These are phyloP conservation scores for Epichloe sibirici DNA, from an alignment of 2,329 filamentous ascomycete species.

Conservation along the genomic window DNA sequence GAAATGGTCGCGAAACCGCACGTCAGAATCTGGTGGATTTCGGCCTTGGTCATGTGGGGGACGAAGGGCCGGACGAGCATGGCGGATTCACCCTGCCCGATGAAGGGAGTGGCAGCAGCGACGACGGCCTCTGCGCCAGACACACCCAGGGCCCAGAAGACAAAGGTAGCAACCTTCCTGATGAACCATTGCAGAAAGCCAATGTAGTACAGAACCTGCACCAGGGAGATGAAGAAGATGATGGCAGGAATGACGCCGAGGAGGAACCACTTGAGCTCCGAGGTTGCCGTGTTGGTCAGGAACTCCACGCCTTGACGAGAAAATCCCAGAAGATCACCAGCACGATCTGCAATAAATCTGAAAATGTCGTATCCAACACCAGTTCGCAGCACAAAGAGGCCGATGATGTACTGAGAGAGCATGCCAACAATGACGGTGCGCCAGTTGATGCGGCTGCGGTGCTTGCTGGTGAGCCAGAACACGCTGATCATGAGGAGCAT, in stretches of 20 bases:
- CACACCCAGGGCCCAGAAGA: conserved; percentile 81
- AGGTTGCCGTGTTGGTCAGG: conserved; percentile 37
- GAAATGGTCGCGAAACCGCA: conserved; percentile 89
- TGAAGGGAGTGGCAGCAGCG: conserved; percentile 83
- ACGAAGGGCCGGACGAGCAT: conserved; percentile 88
- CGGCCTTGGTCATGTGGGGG: conserved; percentile 70
- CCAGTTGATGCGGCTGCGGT: conserved; percentile 55
- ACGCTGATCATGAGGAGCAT: conserved; percentile 54
- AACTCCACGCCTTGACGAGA: conserved; percentile 63
- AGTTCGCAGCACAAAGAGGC: conserved; percentile 77
- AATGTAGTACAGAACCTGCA: conserved; percentile 73
- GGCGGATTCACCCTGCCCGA: conserved; percentile 85
- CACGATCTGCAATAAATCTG: conserved; percentile 69
- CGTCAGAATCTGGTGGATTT: conserved; percentile 86
- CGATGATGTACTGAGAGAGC: conserved; percentile 77
- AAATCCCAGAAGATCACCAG: conserved; percentile 63
- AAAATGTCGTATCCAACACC: conserved; percentile 80
- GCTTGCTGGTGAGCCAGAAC: conserved; percentile 60
- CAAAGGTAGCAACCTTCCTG: conserved; percentile 74
- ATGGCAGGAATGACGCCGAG: conserved; percentile 75
- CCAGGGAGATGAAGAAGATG: conserved; percentile 92
- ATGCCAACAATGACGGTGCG: conserved; percentile 81
- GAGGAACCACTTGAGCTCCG: conserved; percentile 53
- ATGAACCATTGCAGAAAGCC: conserved; percentile 84
- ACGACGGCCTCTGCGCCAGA: conserved; percentile 91